These are phyloP conservation scores for Filobasidium uniguttulatum DNA, from an alignment of 1,284 basidiomycete species.

Conservation along the genomic window DNA sequence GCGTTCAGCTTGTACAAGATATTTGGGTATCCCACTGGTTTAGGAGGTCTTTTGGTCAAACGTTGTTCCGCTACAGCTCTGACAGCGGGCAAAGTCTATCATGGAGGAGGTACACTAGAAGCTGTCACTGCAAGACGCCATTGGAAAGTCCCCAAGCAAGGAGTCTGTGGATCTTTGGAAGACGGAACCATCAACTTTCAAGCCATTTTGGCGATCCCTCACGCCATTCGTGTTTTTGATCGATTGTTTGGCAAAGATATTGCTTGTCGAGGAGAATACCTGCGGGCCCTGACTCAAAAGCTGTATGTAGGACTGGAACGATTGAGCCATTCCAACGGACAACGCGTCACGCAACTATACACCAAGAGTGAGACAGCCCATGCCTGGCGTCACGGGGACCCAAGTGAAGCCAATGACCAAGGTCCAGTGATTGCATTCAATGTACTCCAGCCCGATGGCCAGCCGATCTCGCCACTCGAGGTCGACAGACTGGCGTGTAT, in stretches of 20 bases:
- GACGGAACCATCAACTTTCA: constrained; percentile 12
- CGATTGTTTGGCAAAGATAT: constrained; percentile 8
- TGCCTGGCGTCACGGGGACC: neutral
- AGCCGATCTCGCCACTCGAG: constrained; percentile 7
- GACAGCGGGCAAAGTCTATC: constrained; percentile 3
- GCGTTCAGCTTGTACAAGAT: constrained; percentile 76
- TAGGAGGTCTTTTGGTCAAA: constrained; percentile 62
- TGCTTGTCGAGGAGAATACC: too few species aligned
- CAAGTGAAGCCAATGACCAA: constrained; percentile 3
- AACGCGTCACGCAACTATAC: constrained; percentile 3
- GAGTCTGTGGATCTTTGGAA: constrained; percentile 3
- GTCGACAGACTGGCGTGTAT: constrained; percentile 12
- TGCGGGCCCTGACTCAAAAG: too few species aligned
- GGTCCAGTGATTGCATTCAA: constrained; percentile 13
- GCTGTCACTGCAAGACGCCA: constrained; percentile 4
- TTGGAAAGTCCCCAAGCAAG: constrained; percentile 6
- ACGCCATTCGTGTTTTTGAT: constrained; percentile 5
- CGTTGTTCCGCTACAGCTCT: neutral
- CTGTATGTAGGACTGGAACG: neutral
- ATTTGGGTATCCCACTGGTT: constrained; percentile 73
- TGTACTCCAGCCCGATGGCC: constrained; percentile 4
- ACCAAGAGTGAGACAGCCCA: neutral
- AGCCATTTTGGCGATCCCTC: constrained; percentile 5
- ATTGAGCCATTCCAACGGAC: constrained; percentile 8
- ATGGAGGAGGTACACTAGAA: constrained; percentile 12